Base-by-base conservation (phyloP, 202 grass and related monocot genomes). In the Saccharum hybrid region DNA sequence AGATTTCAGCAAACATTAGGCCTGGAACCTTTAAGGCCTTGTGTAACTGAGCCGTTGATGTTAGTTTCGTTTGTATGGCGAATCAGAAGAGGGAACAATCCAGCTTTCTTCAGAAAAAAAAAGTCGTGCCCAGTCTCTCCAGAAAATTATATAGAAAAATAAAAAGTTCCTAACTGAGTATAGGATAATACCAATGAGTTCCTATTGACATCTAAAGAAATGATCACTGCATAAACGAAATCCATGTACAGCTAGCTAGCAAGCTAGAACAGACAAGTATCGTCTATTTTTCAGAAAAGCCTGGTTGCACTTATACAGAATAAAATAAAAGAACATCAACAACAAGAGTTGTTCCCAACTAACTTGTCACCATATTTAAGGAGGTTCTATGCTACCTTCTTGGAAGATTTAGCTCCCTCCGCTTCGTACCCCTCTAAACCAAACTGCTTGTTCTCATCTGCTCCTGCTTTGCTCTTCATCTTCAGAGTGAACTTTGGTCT, bases 331-430 rank as follows among this genome's bases (percentile, higher is more conserved):
- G 34, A 83, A 42, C 4, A 70, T 7, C 11, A 68, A 75, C 8
- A 75, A 7, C 43, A 66, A 37, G 83, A 86, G 61, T 37, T 90
- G 79, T 70, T 36, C 0, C 88, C 84, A 83, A 83, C 84, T 86
- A 90, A 80, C 84, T 74, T 70, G 80, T 69, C 75, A 39, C 42
- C 80, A 46, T 86, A 86, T 90, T 90, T 86, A 90, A 86, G 69
- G 41, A 70, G 18, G 37, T 75, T 52, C 48, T 34, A 45, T 83
- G 84, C 80, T 80, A 80, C 69, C 84, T 56, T 83, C 69, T 64
- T 41, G n/a, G 84, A 90, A 86, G 84, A 80, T 90, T 90, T 90
- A 65, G 80, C 75, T 71, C 26, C 69, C 1, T 45, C 60, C 21
- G 52, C 61, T 5, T 64, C 84, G 45, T 49, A 39, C 68, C 33